Conservation (phyloP, 768 basidiomycete species). For the Naganishia friedmannii region DNA sequence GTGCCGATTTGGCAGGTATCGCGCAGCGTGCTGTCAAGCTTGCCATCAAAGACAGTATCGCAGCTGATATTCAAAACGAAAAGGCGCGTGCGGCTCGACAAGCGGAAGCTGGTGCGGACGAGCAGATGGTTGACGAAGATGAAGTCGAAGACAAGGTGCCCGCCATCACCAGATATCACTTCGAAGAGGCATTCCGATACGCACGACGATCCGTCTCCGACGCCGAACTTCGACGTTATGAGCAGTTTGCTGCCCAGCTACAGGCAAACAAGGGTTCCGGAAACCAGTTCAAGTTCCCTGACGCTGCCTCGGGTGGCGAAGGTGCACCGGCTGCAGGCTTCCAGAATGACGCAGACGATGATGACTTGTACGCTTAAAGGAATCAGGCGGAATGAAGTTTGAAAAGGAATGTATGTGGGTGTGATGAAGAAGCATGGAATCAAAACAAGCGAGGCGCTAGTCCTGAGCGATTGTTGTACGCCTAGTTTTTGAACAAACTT, state of each 20-base stretch:
- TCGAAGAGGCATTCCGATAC: constrained; percentile 98
- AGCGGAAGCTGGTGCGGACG: constrained; percentile 68
- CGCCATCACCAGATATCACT: constrained; percentile 85
- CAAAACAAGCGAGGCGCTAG: constrained; percentile 17
- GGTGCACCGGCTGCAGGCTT: constrained; percentile 52
- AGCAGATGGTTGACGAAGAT: constrained; percentile 59
- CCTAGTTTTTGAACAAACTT: constrained; percentile 14
- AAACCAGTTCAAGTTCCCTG: constrained; percentile 98
- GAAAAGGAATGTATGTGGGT: neutral
- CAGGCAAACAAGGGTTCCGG: constrained; percentile 63
- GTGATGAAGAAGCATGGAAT: constrained; percentile 7
- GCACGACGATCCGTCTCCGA: constrained; percentile 96
- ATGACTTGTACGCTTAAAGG: constrained; percentile 80
- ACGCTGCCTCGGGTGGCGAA: constrained; percentile 55
- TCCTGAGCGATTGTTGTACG: constrained; percentile 22
- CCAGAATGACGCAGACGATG: constrained; percentile 78
- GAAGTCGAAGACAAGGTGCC: constrained; percentile 81
- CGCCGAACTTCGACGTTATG: constrained; percentile 92
- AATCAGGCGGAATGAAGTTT: neutral
- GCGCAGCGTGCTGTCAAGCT: constrained; percentile 97
- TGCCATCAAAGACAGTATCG: constrained; percentile 91
- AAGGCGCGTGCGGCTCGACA: constrained; percentile 69
- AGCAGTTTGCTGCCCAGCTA: constrained; percentile 83
- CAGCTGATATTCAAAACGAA: constrained; percentile 75
- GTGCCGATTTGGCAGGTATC: constrained; percentile 99